phyloP scores from a whole-genome alignment of 106 monocot genomes.

The Allium cepa region DNA sequence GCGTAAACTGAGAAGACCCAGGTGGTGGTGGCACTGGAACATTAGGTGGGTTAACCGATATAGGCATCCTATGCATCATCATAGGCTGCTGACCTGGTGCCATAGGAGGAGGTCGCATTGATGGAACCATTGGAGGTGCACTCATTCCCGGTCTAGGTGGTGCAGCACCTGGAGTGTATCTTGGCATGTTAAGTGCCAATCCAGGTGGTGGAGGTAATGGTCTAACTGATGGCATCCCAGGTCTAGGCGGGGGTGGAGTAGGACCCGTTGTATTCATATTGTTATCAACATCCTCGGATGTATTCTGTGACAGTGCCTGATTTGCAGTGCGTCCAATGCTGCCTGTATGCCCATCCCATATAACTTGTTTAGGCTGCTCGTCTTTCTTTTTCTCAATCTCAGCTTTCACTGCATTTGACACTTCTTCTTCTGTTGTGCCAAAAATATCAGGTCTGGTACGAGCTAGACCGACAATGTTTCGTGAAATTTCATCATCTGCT shows the following conservation, averaged over 20 bases:
- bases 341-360: conserved; percentile 97
- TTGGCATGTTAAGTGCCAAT: conserved; percentile 64
- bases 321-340: conserved; percentile 95
- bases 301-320: conserved; percentile 72
- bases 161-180: conserved; percentile 35
- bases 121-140: conserved; percentile 16
- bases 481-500: conserved; percentile 91
- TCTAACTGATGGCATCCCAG: conserved; percentile 56
- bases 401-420: conserved; percentile 92
- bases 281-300: conserved; percentile 40
- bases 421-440: conserved; percentile 97
- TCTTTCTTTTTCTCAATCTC: conserved; percentile 99
- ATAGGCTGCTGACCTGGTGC: conserved; percentile 33
- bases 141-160: conserved; percentile 33
- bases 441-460: conserved; percentile 95
- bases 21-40: conserved; percentile 72
- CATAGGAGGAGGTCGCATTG: conserved; percentile 40
- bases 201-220: conserved; percentile 84
- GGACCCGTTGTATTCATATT: conserved; percentile 54
- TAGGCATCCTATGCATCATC: conserved; percentile 35
- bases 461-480: conserved; percentile 95
- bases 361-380: conserved; percentile 93
- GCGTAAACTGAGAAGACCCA: conserved; percentile 20
- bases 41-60: conserved; percentile 38
- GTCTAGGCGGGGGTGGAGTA: conserved; percentile 69